phyloP scores from a whole-genome alignment of 768 basidiomycete species.

The Amanita thiersii region DNA sequence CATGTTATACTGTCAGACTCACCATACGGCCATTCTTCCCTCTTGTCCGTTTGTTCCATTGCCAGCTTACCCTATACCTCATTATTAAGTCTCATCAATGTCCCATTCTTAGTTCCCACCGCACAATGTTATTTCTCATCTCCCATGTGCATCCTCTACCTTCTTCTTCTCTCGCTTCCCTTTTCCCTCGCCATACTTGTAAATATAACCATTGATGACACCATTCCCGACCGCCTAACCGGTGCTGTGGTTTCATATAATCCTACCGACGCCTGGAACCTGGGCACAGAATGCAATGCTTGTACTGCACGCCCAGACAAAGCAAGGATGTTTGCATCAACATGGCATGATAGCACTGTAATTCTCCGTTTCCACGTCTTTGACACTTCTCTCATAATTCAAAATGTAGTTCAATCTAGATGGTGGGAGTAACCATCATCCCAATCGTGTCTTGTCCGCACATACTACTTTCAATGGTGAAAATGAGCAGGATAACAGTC shows the following conservation, averaged over 20 bases:
- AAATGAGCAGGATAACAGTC: slow-evolving; percentile 5
- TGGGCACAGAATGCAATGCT: slow-evolving; percentile 15
- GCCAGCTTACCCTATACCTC: no score
- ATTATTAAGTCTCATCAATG: no score
- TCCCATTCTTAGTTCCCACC: no score
- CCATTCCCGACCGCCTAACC: slow-evolving; percentile 21
- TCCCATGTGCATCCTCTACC: no score
- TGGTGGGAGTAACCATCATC: slow-evolving; percentile 10
- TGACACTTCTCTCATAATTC: background rate
- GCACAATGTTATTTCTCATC: no score
- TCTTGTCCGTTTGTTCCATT: no score
- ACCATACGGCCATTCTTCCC: no score
- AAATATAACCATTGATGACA: slow-evolving; percentile 37
- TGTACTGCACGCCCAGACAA: slow-evolving; percentile 20
- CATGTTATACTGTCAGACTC: no score
- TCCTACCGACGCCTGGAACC: slow-evolving; percentile 25
- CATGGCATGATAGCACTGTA: slow-evolving; percentile 28
- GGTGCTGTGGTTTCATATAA: slow-evolving; percentile 22
- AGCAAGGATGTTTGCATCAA: slow-evolving; percentile 13
- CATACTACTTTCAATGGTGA: slow-evolving; percentile 27
- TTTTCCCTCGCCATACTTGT: slow-evolving; percentile 15
- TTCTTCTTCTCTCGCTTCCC: slow-evolving; percentile 4
- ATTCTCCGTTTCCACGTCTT: slow-evolving; percentile 3
- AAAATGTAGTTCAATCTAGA: slow-evolving; percentile 10
- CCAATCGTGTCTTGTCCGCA: slow-evolving; percentile 18